These are phyloP conservation scores for Prunus padus DNA, from an alignment of 306 rosid species.

Conservation along the genomic window DNA sequence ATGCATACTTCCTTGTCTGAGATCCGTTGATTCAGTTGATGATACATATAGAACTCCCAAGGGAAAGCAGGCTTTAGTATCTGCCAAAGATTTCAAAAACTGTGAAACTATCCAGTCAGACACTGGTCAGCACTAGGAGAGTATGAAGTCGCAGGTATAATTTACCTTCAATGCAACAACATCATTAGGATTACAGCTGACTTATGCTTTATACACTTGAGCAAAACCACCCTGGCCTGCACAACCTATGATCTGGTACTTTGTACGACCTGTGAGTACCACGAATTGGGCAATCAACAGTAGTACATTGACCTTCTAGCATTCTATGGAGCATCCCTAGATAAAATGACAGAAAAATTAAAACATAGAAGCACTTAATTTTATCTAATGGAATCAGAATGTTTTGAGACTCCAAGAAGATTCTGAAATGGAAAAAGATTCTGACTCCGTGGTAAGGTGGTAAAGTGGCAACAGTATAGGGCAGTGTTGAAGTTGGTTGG, in stretches of 20 bases:
- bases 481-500: background rate
- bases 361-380: background rate
- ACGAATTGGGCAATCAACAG: slow-evolving; percentile 27
- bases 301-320: background rate
- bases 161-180: slow-evolving; percentile 83
- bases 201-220: slow-evolving; percentile 78
- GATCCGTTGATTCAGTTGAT: slow-evolving; percentile 80
- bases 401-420: background rate
- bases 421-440: background rate
- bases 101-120: slow-evolving; percentile 24
- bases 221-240: slow-evolving; percentile 97
- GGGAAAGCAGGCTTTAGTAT: slow-evolving; percentile 88
- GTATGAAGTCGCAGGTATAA: background rate
- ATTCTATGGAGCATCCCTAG: background rate
- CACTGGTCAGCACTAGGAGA: background rate
- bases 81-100: slow-evolving; percentile 39
- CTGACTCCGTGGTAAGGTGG: background rate
- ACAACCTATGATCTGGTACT: slow-evolving; percentile 87
- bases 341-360: background rate
- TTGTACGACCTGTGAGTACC: slow-evolving; percentile 65
- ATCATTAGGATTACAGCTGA: slow-evolving; percentile 63
- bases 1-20: slow-evolving; percentile 52
- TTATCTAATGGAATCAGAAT: background rate
- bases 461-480: background rate
- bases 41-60: slow-evolving; percentile 96